A percentile compares a stretch with the other conserved stretches of the same genome.
Conservation (phyloP, 257 asterid species). For the Henckelia pumila region DNA sequence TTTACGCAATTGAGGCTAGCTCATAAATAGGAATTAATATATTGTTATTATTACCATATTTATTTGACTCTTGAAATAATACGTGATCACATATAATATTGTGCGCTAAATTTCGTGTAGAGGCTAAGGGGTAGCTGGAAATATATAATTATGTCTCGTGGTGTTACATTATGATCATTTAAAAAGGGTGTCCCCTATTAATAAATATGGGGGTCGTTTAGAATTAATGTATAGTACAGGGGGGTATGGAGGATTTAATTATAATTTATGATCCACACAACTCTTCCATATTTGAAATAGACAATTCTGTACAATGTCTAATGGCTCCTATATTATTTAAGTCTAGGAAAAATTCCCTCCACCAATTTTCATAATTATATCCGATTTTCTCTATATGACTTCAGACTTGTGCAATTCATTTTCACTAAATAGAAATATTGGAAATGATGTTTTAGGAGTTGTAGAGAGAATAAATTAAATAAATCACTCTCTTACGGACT, state of each 20-base stretch:
- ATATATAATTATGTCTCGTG: not conserved
- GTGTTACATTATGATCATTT: conserved; percentile 9
- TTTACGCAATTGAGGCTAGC: too few relatives aligned
- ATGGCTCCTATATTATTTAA: not conserved
- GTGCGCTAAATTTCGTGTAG: too few relatives aligned
- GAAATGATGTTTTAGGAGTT: too few relatives aligned
- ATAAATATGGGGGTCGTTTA: conserved; percentile 9
- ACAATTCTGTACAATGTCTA: conserved; percentile 16
- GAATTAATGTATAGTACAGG: conserved; percentile 6
- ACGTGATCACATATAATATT: not conserved
- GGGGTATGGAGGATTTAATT: not conserved
- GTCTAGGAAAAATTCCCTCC: not conserved
- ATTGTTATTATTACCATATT: too few relatives aligned
- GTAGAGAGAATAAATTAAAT: too few relatives aligned
- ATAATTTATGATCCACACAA: conserved; percentile 17
- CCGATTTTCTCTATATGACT: not conserved
- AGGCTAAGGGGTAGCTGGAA: conserved; percentile 9
- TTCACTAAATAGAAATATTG: too few relatives aligned
- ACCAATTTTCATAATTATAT: not conserved
- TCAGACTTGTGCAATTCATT: not conserved
- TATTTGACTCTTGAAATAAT: not conserved
- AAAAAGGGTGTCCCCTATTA: conserved; percentile 16
- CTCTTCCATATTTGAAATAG: not conserved
- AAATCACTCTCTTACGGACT: too few relatives aligned
- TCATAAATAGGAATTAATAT: too few relatives aligned